Evolutionary conservation across 129 eudicot species (phyloP).

Genomic region (Lactuca sativa): DNA sequence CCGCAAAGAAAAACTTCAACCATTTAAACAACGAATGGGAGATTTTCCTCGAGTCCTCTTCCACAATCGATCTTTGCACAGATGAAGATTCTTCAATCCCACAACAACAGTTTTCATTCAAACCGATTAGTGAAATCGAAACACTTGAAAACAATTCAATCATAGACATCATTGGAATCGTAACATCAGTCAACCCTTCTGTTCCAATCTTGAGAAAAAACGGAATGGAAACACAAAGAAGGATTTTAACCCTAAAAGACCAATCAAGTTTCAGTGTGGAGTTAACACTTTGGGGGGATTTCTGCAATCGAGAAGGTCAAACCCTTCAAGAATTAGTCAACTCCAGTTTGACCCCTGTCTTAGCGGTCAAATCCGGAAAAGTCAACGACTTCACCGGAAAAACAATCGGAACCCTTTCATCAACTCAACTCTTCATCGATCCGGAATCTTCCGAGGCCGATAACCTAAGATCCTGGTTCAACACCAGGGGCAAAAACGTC

Average conservation of each 20-base stretch:
- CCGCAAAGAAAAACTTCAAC: conserved; percentile 84
- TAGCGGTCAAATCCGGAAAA: conserved; percentile 93
- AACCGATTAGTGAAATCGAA: conserved; percentile 80
- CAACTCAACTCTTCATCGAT: conserved; percentile 86
- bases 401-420: conserved; percentile 76
- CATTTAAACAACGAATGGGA: conserved; percentile 96
- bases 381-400: conserved; percentile 88
- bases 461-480: conserved; percentile 61
- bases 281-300: conserved; percentile 94
- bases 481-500: conserved; percentile 57
- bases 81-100: conserved; percentile 96
- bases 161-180: conserved; percentile 81
- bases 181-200: conserved; percentile 70
- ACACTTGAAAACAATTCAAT: conserved; percentile 72
- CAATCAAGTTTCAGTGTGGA: conserved; percentile 78
- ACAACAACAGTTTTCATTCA: conserved; percentile 77
- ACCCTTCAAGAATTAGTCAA: conserved; percentile 67
- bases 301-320: conserved; percentile 92
- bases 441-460: conserved; percentile 74
- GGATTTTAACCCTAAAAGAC: conserved; percentile 77
- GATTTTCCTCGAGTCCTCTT: conserved; percentile 71
- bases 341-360: conserved; percentile 62
- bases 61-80: conserved; percentile 79
- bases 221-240: conserved; percentile 97
- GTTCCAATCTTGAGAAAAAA: conserved; percentile 81